These are phyloP conservation scores for Stephanodiscus minutulus DNA, from an alignment of 108 stramenopile genomes.

Conservation along the genomic window DNA sequence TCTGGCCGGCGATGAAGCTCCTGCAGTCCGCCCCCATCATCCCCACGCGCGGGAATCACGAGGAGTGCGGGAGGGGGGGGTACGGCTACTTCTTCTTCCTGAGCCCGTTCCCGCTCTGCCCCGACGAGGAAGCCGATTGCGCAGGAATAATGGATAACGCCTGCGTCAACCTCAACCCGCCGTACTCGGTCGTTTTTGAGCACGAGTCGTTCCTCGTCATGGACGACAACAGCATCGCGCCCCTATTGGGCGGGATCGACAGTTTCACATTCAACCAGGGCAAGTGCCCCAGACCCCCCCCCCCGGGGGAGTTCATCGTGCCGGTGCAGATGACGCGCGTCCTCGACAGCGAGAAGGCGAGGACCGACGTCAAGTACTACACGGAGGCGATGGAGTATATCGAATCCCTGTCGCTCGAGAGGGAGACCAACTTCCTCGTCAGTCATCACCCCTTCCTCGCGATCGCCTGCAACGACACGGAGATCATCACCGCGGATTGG, in stretches of 20 bases:
- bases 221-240: constrained; percentile 1
- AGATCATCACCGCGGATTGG: constrained; percentile 21
- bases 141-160: constrained; percentile 10
- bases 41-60: constrained; percentile 31
- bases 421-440: constrained; percentile 22
- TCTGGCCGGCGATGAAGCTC: constrained; percentile 14
- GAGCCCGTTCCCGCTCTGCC: constrained; percentile 12
- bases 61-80: constrained; percentile 27
- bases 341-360: constrained; percentile 7
- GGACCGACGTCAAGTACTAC: constrained; percentile 5
- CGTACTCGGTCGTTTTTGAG: constrained; percentile 16
- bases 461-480: constrained; percentile 21
- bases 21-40: constrained; percentile 11
- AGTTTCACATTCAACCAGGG: too few relatives aligned
- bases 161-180: constrained; percentile 13
- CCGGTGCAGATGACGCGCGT: constrained; percentile 11
- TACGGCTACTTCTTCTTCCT: constrained; percentile 25
- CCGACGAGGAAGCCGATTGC: too few relatives aligned
- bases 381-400: constrained; percentile 5
- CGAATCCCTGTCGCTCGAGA: constrained; percentile 9
- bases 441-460: constrained; percentile 31
- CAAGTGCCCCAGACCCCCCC: too few relatives aligned
- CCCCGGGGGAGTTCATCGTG: not conserved
- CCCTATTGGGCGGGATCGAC: constrained; percentile 7
- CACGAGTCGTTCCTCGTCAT: constrained; percentile 31